Conservation (phyloP, 495 filamentous ascomycete species). For the Lepidopterella palustris region DNA sequence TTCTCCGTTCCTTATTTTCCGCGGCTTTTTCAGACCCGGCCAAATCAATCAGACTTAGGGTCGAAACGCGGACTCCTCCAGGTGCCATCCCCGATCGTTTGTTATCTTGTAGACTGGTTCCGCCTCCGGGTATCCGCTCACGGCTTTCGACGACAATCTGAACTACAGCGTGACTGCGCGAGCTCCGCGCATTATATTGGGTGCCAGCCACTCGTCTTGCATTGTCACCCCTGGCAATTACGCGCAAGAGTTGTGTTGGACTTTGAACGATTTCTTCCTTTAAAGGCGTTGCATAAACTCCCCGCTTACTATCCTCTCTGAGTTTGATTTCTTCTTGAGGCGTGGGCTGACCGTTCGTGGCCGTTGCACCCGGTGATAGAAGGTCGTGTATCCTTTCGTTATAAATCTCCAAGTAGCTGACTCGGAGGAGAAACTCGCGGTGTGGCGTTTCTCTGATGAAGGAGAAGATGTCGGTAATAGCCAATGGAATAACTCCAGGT, state of each 20-base stretch:
- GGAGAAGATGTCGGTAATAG: constrained; percentile 97
- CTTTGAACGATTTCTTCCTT: constrained; percentile 99
- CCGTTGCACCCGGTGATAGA: constrained; percentile 54
- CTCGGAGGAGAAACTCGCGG: constrained; percentile 87
- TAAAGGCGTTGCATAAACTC: constrained; percentile 90
- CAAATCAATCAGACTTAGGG: constrained; percentile 89
- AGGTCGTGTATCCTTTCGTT: constrained; percentile 97
- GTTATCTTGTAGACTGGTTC: constrained; percentile 43
- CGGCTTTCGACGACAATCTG: constrained; percentile 97
- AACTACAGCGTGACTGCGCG: constrained; percentile 94
- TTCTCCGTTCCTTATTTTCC: constrained; percentile 87
- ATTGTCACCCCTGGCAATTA: constrained; percentile 91
- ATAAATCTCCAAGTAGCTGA: constrained; percentile 98
- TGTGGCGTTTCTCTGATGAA: constrained; percentile 96
- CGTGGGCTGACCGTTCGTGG: constrained; percentile 41
- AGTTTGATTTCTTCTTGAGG: constrained; percentile 87
- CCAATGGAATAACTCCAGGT: constrained; percentile 94
- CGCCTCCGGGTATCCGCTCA: constrained; percentile 60
- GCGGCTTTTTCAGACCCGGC: constrained; percentile 94
- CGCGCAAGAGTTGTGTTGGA: constrained; percentile 87
- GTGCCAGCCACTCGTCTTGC: constrained; percentile 85
- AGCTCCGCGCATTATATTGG: constrained; percentile 93
- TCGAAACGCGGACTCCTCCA: constrained; percentile 91
- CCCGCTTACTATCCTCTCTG: constrained; percentile 89
- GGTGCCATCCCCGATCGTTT: constrained; percentile 74